Base-by-base conservation (phyloP, 768 basidiomycete genomes). In the Tricholomella constricta region DNA sequence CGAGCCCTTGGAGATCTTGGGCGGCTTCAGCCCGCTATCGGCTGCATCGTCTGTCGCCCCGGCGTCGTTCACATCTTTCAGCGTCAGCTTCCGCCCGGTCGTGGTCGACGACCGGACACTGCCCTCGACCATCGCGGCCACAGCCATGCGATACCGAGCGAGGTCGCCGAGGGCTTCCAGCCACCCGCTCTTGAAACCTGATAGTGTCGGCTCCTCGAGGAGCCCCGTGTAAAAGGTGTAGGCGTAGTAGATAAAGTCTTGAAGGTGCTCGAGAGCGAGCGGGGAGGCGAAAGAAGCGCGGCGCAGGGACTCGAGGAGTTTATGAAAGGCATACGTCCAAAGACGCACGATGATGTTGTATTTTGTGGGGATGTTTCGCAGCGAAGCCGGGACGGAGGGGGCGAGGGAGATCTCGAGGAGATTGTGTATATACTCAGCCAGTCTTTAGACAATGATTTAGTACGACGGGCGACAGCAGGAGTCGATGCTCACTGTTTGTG, bases 141-240 rank as follows among this genome's bases (percentile, higher is more conserved):
- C 91, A 1, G 89, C 88, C 91, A 97, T 96, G 45, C 90, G 83
- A 68, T 98, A 98, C 31, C 95, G 80, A 0, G 97, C 94, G 26
- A 99, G 80, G 70, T 99, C 97, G 20, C 97, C 97, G 14, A 99
- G 84, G 3, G 95, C 93, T 68, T 99, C 97, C 46, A 98, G 82
- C 97, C 97, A 99, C 15, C 87, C 86, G 2, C 82, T 75, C 53
- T 86, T 84, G 75, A 93, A 97, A 6, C 73, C 67, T 2, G 67
- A 71, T 40, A 98, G 79, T 1, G 76, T 78, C 8, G 80, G 83
- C 65, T 97, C 89, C 63, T 98, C 96, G 45, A 94, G 76, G 2
- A 98, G 80, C 34, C 87, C 85, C 0, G 94, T 88, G 73, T 98
- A 98, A 63, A 95, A 96, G 0, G 85, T 86, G 72, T 98, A 99